Evolutionary conservation across 2,329 filamentous ascomycete species (phyloP).

Genomic region (Colletotrichum echinochloae): DNA sequence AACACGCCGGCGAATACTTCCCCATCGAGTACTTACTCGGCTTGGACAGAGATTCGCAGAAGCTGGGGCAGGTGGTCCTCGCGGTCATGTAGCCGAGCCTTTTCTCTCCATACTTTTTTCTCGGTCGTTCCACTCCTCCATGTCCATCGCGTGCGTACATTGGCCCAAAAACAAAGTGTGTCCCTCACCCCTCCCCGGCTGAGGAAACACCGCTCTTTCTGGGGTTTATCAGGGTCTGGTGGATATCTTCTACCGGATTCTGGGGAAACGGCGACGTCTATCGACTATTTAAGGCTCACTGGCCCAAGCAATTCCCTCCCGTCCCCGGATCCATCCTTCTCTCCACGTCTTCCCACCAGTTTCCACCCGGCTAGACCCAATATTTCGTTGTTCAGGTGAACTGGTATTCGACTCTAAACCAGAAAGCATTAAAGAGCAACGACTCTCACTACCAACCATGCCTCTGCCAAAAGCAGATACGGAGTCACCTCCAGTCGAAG

Average conservation of each 20-base stretch:
- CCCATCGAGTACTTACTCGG: slow-evolving; percentile 24
- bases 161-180: slow-evolving; percentile 18
- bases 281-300: slow-evolving; percentile 2
- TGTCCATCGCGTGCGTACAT: slow-evolving; percentile 8
- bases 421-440: too few species aligned
- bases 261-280: background rate
- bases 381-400: background rate
- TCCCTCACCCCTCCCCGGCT: slow-evolving; percentile 8
- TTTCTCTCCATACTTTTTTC: slow-evolving; percentile 14
- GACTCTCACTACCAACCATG: background rate
- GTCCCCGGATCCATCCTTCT: background rate
- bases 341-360: slow-evolving; percentile 7
- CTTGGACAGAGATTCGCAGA: slow-evolving; percentile 2
- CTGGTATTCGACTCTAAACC: too few species aligned
- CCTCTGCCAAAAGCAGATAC: slow-evolving; percentile 25
- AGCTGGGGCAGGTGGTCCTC: background rate
- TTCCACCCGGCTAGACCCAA: too few species aligned
- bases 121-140: slow-evolving; percentile 38
- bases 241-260: background rate
- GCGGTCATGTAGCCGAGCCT: slow-evolving; percentile 13
- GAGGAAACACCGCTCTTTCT: slow-evolving; percentile 12
- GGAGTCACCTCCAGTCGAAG: slow-evolving; percentile 24
- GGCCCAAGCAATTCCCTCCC: background rate
- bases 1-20: background rate
- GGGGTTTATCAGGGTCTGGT: background rate